A percentile compares a stretch with the other conserved stretches of the same genome.
Conservation (phyloP, 495 filamentous ascomycete species). For the Extremus antarcticus region DNA sequence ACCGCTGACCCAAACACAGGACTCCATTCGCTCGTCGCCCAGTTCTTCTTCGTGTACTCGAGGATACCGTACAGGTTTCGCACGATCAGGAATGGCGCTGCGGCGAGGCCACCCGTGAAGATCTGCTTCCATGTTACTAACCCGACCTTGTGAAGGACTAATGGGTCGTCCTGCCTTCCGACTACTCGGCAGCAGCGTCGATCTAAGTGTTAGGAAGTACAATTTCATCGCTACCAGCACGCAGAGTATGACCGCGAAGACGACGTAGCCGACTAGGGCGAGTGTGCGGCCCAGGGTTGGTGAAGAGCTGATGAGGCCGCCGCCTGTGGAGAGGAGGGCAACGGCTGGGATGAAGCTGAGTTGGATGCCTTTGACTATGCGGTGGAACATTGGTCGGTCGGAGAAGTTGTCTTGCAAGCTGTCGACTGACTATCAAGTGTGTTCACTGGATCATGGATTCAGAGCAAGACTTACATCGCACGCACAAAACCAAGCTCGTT, state of each 20-base stretch:
- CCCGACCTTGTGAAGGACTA: background rate
- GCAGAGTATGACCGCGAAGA: background rate
- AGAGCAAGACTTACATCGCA: background rate
- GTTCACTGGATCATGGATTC: too few species aligned
- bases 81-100: background rate
- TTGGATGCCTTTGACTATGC: background rate
- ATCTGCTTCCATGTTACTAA: background rate
- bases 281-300: background rate
- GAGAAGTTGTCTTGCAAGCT: background rate
- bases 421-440: too few species aligned
- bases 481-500: background rate
- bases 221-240: background rate
- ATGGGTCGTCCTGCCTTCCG: background rate
- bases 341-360: background rate
- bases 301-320: background rate
- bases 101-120: background rate
- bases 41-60: background rate
- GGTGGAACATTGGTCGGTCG: background rate
- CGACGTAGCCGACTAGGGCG: background rate
- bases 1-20: background rate
- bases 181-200: background rate
- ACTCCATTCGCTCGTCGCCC: background rate
- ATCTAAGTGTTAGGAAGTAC: background rate
- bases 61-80: background rate
- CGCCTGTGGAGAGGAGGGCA: background rate